Base-by-base conservation (phyloP, 805 yeast genomes). In the Wickerhamomyces strasburgensis region DNA sequence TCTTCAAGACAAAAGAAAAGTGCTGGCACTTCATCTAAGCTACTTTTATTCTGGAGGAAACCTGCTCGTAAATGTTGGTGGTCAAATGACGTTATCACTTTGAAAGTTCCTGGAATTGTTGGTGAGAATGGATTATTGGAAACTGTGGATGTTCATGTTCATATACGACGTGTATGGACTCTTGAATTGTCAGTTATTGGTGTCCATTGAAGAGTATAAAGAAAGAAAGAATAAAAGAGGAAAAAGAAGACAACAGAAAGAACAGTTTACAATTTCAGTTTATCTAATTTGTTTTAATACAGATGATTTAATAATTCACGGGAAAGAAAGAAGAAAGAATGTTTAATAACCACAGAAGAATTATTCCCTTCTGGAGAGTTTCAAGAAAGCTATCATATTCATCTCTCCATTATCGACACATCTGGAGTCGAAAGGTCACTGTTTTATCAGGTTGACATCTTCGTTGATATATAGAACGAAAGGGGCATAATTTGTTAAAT, bases 61-160 rank as follows among this genome's bases (percentile, higher is more conserved):
- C 98, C 98, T 1, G 98, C 98, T 2, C 74, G 98, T 55, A 93
- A 93, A 57, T 93, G 98, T 64, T 93, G 98, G 98, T 93, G 98
- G 98, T 72, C 85, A 6, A 76, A 78, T 56, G 75, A 77, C 30
- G 66, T 61, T 19, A 60, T 75, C 15, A 78, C 75, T 31, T 63
- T 63, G 40, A 62, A 53, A 15, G 57, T 67, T 14, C 60, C 59
- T 5, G 60, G 55, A 3, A 41, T 62, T 15, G 43, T 49, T 17
- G 61, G 56, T 9, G 52, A 52, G 13, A 54, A 52, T 16, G 66
- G 61, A 2, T 40, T 40, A 5, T 43, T 46, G 15, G 49, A 64
- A 11, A 48, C 46, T n/a, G 58, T 71, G 5, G 60, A 60, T 3
- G 75, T 88, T 18, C 80, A 75, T 51, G 78, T 89, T 14, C 97